phyloP scores from a whole-genome alignment of 768 basidiomycete species.

The Sporobolomyces roseus region DNA sequence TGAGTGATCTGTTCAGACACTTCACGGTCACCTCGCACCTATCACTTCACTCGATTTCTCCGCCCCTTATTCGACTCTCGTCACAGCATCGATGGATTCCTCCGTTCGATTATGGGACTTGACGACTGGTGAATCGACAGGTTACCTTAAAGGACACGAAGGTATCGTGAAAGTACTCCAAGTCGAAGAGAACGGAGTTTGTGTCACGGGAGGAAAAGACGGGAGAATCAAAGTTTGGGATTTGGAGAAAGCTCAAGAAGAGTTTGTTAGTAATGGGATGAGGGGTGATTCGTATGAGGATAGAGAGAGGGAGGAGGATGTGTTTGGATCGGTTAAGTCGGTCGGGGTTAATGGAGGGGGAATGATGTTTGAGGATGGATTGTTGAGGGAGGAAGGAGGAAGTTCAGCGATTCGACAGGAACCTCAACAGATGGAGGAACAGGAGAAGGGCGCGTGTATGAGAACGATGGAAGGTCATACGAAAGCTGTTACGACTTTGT shows the following conservation, averaged over 20 bases:
- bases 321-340: no score
- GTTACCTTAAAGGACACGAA: conserved; percentile 64
- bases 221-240: conserved; percentile 87
- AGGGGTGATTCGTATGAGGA: neutral
- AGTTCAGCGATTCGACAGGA: neutral
- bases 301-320: conserved; percentile 31
- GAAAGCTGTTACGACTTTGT: conserved; percentile 85
- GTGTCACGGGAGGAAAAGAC: conserved; percentile 81
- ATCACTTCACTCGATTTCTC: conserved; percentile 89
- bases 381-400: conserved; percentile 25
- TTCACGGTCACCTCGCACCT: conserved; percentile 72
- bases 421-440: conserved; percentile 54
- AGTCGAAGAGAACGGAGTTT: conserved; percentile 72
- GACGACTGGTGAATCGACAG: conserved; percentile 79
- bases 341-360: conserved; percentile 3
- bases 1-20: no score
- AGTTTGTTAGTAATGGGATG: conserved; percentile 3
- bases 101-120: conserved; percentile 93
- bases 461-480: conserved; percentile 82
- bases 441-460: conserved; percentile 60
- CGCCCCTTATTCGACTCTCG: conserved; percentile 91
- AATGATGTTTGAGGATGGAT: conserved; percentile 23
- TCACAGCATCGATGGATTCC: conserved; percentile 73
- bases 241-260: conserved; percentile 57
- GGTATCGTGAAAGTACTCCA: conserved; percentile 76